Evolutionary conservation across 2,329 filamentous ascomycete species (phyloP).

Genomic region (Berkeleyomyces basicola): DNA sequence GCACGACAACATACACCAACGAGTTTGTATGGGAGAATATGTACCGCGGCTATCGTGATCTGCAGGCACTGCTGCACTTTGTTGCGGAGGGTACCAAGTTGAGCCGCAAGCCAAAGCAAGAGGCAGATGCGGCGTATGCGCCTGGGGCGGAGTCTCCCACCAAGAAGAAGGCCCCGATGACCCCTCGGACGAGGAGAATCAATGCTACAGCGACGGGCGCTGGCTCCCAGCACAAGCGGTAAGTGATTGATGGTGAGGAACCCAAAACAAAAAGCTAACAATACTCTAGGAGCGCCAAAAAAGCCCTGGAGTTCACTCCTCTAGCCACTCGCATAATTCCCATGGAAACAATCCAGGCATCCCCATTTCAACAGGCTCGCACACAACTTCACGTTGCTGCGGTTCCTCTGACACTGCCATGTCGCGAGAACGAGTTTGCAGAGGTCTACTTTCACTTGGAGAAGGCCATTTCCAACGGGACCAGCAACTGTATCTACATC

Average conservation of each 20-base stretch:
- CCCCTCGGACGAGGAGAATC: constrained; percentile 6
- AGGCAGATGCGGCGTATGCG: not conserved
- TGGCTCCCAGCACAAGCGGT: constrained; percentile 8
- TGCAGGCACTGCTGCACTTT: constrained; percentile 48
- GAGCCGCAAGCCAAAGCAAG: constrained; percentile 26
- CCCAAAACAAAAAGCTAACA: not conserved
- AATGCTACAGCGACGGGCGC: not conserved
- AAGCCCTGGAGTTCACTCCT: constrained; percentile 85
- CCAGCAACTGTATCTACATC: constrained; percentile 94
- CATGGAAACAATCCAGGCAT: constrained; percentile 55
- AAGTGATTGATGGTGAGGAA: not conserved
- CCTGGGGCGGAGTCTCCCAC: not conserved
- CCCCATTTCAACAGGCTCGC: constrained; percentile 82
- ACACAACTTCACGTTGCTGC: constrained; percentile 84
- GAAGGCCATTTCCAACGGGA: constrained; percentile 82
- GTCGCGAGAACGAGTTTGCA: constrained; percentile 79
- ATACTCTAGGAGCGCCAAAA: constrained; percentile 22
- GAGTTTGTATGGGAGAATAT: constrained; percentile 87
- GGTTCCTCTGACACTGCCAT: constrained; percentile 76
- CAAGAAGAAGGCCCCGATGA: constrained; percentile 1
- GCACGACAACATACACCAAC: constrained; percentile 79
- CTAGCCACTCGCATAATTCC: constrained; percentile 77
- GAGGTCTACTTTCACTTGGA: constrained; percentile 88
- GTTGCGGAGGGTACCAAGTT: constrained; percentile 59
- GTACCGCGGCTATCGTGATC: constrained; percentile 47